Evolutionary conservation across 306 rosid genomes (phyloP), one percentile per base, ranked within the genome.

Genomic region (Senna siamea): DNA sequence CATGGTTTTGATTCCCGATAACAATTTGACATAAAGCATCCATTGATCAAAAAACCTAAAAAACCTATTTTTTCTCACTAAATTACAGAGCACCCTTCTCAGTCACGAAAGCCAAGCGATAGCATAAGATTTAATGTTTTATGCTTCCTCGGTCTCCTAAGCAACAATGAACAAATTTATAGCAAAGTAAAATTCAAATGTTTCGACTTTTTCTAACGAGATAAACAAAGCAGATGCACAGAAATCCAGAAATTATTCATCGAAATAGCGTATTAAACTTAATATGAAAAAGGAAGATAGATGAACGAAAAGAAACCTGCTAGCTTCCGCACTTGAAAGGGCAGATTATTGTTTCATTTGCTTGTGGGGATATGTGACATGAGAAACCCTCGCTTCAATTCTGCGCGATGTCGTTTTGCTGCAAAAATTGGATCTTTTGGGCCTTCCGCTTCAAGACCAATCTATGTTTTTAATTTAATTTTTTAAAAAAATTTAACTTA

Each of bases 321-420:
- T 43, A 69, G 72, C 70, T 63, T 57, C 48, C 13, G 2, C 66
- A 14, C 71, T 70, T 78, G 75, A 82, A 53, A 51, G 4, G 34
- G 48, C 6, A 78, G 78, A 74, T 20, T 38, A 73, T 68, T 46
- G 65, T 40, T 13, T 78, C 73, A 70, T 74, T 1, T 35, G 66
- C 23, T 10, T 48, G 58, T 28, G 14, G 35, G 26, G 72, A 38
- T 17, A 5, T 3, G 63, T 52, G 15, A 20, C 6, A 6, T 47
- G 74, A 14, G 80, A 82, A 82, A 82, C 82, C 86, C 86, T 82
- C 44, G 80, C 72, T 75, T 48, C 30, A 26, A 26, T 26, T 26
- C 79, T 51, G 72, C 66, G 23, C 51, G 50, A 13, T 52, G 78
- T 81, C 59, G 82, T 68, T 72, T 77, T 32, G 48, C 58, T 41